Evolutionary conservation across 345 rosid species (phyloP).

Genomic region (Passiflora organensis): DNA sequence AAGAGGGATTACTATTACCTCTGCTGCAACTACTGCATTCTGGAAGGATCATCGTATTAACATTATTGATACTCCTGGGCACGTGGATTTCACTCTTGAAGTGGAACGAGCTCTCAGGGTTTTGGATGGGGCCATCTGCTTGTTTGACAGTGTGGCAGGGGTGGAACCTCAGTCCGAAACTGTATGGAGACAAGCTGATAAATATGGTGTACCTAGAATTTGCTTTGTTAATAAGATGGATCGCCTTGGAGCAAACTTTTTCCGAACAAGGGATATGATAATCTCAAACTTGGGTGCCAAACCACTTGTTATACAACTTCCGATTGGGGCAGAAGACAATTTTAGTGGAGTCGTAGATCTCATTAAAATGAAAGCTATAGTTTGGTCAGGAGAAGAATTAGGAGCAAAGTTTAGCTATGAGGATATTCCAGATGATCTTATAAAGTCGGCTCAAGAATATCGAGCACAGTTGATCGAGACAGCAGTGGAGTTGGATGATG

Average conservation of each 20-base stretch:
- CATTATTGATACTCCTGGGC: constrained; percentile 95
- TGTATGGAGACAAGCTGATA: constrained; percentile 99
- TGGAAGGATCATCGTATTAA: constrained; percentile 92
- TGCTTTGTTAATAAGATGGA: constrained; percentile 98
- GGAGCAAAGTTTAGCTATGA: constrained; percentile 81
- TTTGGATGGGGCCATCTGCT: constrained; percentile 90
- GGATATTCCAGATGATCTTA: constrained; percentile 80
- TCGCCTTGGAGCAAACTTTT: constrained; percentile 93
- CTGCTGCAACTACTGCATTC: constrained; percentile 92
- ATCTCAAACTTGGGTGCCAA: constrained; percentile 91
- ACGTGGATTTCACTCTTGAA: constrained; percentile 93
- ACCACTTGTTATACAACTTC: constrained; percentile 82
- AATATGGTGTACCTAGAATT: constrained; percentile 92
- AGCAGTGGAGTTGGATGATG: constrained; percentile 78
- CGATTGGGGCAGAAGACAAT: constrained; percentile 79
- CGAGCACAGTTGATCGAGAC: constrained; percentile 60
- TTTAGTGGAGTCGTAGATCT: constrained; percentile 84
- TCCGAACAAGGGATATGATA: constrained; percentile 90
- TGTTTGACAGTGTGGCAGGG: constrained; percentile 98
- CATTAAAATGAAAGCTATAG: constrained; percentile 75
- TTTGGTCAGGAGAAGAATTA: constrained; percentile 95
- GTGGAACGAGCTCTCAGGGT: constrained; percentile 96
- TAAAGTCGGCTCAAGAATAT: constrained; percentile 71
- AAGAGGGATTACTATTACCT: constrained; percentile 95
- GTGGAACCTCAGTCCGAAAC: constrained; percentile 99